Evolutionary conservation across 2,329 filamentous ascomycete genomes (phyloP).

Genomic region (Phaeosphaeriaceae sp.): DNA sequence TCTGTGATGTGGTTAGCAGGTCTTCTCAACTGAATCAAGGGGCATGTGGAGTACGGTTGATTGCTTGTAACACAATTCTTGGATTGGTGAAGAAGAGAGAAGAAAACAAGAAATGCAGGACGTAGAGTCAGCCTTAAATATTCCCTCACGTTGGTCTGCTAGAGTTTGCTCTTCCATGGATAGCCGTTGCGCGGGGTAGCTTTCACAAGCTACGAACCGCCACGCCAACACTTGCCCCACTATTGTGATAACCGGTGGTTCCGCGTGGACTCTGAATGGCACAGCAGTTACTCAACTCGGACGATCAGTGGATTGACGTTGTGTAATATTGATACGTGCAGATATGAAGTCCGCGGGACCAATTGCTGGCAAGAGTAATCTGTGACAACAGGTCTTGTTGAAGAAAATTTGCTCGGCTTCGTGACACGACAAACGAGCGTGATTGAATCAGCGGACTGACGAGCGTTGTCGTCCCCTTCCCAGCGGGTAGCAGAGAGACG

Average conservation of each 20-base stretch:
- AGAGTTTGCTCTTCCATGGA: constrained; percentile 17
- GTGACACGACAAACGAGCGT: not conserved
- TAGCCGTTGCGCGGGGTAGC: constrained; percentile 39
- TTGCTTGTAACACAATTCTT: not conserved
- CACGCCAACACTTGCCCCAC: constrained; percentile 3
- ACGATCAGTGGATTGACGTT: not conserved
- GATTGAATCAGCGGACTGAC: no score
- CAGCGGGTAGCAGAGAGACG: no score
- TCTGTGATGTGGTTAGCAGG: constrained; percentile 31
- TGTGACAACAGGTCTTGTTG: not conserved
- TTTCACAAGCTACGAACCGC: not conserved
- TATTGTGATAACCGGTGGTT: constrained; percentile 3
- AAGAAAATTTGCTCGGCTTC: not conserved
- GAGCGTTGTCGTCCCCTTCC: no score
- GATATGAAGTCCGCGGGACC: not conserved
- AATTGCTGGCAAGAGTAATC: not conserved
- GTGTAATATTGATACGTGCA: not conserved
- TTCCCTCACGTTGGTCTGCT: constrained; percentile 11
- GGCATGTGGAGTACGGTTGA: constrained; percentile 22
- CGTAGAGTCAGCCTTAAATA: constrained; percentile 28
- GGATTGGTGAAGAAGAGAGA: not conserved
- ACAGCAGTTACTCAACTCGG: not conserved
- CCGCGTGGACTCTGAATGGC: not conserved
- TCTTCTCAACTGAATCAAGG: constrained; percentile 12
- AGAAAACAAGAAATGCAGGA: constrained; percentile 5